Base-by-base conservation (phyloP, 106 monocot genomes). In the Narthecium ossifragum region DNA sequence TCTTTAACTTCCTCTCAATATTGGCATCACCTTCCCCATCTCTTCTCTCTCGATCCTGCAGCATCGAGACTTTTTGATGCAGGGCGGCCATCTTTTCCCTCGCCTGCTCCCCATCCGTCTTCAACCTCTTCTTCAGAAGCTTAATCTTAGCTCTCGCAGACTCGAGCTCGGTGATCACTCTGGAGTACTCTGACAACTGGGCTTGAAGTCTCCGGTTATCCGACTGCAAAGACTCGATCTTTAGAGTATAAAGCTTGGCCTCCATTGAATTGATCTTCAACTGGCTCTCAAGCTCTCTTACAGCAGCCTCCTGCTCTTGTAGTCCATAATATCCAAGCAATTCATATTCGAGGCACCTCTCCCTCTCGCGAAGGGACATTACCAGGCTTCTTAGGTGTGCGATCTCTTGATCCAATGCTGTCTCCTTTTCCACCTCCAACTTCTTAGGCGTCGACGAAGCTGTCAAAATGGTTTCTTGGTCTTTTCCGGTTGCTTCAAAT, bases 221-320 rank as follows among this genome's bases (percentile, higher is more conserved):
- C 24, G 75, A 60, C 64, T 70, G 59, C 60, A 90, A 53, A 15
- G 85, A 65, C 45, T 75, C 78, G 1, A 81, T 73, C 65, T 73
- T 78, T 24, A 78, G 36, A 26, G 58, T 26, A 65, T 68, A 76
- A 6, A 90, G 33, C 70, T 81, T 61, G 1, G 81, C 34, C 37
- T 90, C 81, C 31, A 78, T 51, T 15, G 39, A 37, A 33, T 67
- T 77, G 5, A 90, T 69, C 75, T 74, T 81, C 45, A 75, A 31
- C 46, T 78, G 85, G 63, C 52, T 85, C 59, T 81, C 75, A 9
- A 85, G 88, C 65, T 84, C 77, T 49, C 70, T 80, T 52, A 81
- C 21, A 1, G 70, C 67, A 8, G 59, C 38, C 27, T 73, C 77
- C 24, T 71, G 70, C 61, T 84, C 83, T 43, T 80, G 57, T 20